Base-by-base conservation (phyloP, 441 rosid genomes). In the Viola pubescens region DNA sequence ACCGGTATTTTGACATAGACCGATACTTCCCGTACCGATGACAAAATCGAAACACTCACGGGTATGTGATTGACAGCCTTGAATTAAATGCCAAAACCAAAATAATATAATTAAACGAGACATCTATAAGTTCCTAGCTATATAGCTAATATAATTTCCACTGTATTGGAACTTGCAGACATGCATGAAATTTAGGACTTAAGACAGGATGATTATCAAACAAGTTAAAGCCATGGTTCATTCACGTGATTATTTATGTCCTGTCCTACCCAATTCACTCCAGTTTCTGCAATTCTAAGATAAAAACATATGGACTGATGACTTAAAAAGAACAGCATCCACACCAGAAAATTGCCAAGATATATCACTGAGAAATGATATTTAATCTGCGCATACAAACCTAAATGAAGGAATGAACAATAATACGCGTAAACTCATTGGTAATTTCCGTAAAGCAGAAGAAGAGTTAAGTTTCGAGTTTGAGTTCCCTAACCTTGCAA, bases 101-200 rank as follows among this genome's bases (percentile, higher is more conserved):
- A 43, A 1, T 43, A 1, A 43, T 43, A 6, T 9, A 43, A 1
- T 9, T 9, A 43, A 6, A 6, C 10, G 45, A 9, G 14, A 37
- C 58, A 11, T 51, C 64, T 52, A 67, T 58, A 50, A 44, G 3
- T 48, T 49, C 54, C 54, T 48, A 19, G 44, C 48, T 41, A 40
- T 45, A 3, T 4, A 9, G 46, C 7, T 38, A 14, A 37, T n/a
- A 19, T 12, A 14, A 40, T 12, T 38, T 63, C 10, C 47, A 50
- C 4, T 6, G 49, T 51, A 45, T 76, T 61, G 76, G 82, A 50
- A 76, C 60, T 68, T 45, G 77, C 38, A 37, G 48, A 16, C 4
- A 37, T 59, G 62, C 78, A 61, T 73, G 64, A 64, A 73, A 71
- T 68, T 73, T 63, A 68, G 76, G 73, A 55, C 13, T 69, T 44